Evolutionary conservation across 768 basidiomycete species (phyloP), one percentile per base, ranked within the genome.

Genomic region (Suillus occidentalis): DNA sequence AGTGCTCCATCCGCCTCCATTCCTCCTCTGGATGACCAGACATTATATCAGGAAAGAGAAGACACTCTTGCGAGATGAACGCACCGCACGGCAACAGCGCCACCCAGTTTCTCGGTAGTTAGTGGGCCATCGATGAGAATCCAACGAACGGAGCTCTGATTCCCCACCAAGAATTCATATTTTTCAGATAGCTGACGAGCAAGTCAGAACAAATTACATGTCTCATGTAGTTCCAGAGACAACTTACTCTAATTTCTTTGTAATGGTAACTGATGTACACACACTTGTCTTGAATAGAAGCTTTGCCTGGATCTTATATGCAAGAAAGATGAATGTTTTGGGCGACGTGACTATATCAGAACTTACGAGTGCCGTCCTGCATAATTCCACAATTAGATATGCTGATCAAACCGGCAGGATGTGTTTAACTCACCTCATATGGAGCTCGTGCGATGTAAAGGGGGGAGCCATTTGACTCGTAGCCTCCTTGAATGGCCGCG

Each of bases 131-230:
- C 10, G 34, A 62, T 43, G 18, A 36, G 34, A 13, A 39, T 16
- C 63, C 62, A 65, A 66, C 53, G 71, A 37, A 69, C 85, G 85
- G 72, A 43, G 18, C 18, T 43, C 42, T 43, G 6, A 43, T 43
- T 6, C 6, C 42, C 42, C 42, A 43, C 42, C 16, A 71, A 76
- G 85, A 36, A 70, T 73, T 65, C 76, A 76, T 63, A 70, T 62
- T 36, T 75, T 70, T 36, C 80, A 75, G 60, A 74, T 67, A 62
- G 39, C 61, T 62, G 18, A 34, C 12, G 18, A 62, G 20, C 25
- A 28, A 52, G 7, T 34, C 20, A 16, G n/a, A 39, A 34, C 31
- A 31, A 39, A 20, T 10, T 1, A 28, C 18, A 39, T 42, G n/a
- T 22, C 37, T 6, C 34, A 36, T 36, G 34, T 22, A 6, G 4